Base-by-base conservation (phyloP, 495 filamentous ascomycete genomes). In the Lepidopterella palustris region DNA sequence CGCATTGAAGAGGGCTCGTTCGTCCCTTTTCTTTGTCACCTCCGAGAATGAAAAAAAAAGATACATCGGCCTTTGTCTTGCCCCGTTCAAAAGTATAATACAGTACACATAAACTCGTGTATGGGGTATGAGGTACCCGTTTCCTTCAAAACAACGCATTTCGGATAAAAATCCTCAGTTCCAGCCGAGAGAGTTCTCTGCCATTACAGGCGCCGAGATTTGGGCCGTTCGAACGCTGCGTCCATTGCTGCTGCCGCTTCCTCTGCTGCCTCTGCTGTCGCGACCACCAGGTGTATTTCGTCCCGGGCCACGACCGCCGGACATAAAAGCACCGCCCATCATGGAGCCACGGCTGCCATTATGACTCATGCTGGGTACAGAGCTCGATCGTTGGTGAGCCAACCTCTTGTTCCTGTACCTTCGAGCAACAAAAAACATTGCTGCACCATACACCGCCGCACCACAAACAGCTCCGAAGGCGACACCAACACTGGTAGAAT, bases 141-240 rank as follows among this genome's bases (percentile, higher is more conserved):
- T 48, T 21, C 35, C 54, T 25, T 18, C 52, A 50, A 31, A 57
- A 25, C 5, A 57, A 48, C 9, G 20, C 2, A 28, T 21, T 35
- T 18, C 10, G 56, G n/a, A n/a, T n/a, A 21, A 28, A 11, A 5
- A 18, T 32, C 49, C 50, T 75, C 65, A 98, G 77, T 96, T 97
- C 93, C 93, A 98, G 62, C 93, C 93, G 61, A 98, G 82, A 53
- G 90, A 96, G 78, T 98, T 98, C 79, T 96, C 93, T 42, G 92
- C 89, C 79, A 92, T 95, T 59, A 98, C 88, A 3, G 93, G 93
- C 52, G 83, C 84, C 42, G 85, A 88, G 64, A 90, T 90, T 70
- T 81, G 80, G 62, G 80, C 74, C 51, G 84, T 84, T 64, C 86
- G 77, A 51, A 70, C 82, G 55, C 73, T 76, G 11, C 73, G 63